Base-by-base conservation (phyloP, 805 yeast species). In the Cyberlindnera misumaiensis region DNA sequence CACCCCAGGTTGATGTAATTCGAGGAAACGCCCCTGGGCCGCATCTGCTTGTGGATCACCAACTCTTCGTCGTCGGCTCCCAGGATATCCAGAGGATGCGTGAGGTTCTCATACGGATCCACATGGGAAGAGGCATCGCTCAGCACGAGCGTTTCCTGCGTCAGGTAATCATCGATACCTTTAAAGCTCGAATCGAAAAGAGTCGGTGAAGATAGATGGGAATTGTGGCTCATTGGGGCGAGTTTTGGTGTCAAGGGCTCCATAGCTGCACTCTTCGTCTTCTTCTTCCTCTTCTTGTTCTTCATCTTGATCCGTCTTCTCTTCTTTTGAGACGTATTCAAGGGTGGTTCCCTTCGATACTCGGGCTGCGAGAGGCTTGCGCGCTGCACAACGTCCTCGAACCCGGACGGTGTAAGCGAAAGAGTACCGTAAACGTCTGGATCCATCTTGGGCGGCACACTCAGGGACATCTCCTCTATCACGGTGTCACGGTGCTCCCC, bases 51-150 rank as follows among this genome's bases (percentile, higher is more conserved):
- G 22, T 38, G 34, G 13, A 33, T 41, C 6, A 28, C 31, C 28
- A 41, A 16, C 17, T 42, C 31, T 11, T 15, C 25, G 12, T 35
- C 35, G 26, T 35, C 30, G 20, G 28, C 41, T 5, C 34, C 32
- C 2, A 25, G 27, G 7, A 54, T 40, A 30, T 52, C 58, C 42
- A 50, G 18, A 11, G 57, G 57, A 36, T 52, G 58, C 11, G 42
- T 29, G 10, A 50, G 9, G 24, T 45, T 39, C 17, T 39, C 49
- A 24, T 54, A 54, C 8, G 56, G 59, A 33, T 54, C 56, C 22
- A 37, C 51, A 13, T 49, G 44, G 5, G 51, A 30, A 10, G 14
- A 18, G 14, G n/a, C 24, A 11, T 32, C 35, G 28, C 13, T 22
- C n/a, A 38, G 36, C n/a, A 39, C 28, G 5, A 39, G 34, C 5